Evolutionary conservation across 495 filamentous ascomycete species (phyloP).

Genomic region (Hypoxylon fuscum): DNA sequence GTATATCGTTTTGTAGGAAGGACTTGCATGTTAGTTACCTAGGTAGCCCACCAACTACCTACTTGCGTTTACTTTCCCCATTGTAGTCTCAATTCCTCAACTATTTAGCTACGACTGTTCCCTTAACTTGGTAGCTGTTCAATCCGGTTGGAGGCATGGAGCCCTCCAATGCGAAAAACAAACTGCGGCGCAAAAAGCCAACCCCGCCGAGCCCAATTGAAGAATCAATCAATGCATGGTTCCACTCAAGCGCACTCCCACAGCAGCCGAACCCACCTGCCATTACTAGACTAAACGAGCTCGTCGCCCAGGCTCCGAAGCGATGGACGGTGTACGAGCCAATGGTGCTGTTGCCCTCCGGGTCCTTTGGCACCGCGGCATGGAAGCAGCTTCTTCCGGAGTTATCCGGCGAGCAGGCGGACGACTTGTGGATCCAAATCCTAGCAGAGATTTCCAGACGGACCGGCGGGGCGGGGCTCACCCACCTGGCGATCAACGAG

Average conservation of each 20-base stretch:
- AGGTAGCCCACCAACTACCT: too few relatives aligned
- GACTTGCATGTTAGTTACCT: too few relatives aligned
- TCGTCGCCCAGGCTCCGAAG: conserved; percentile 61
- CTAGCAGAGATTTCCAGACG: conserved; percentile 60
- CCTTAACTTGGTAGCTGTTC: too few relatives aligned
- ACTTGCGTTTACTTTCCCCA: too few relatives aligned
- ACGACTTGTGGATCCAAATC: conserved; percentile 54
- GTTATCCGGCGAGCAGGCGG: conserved; percentile 5
- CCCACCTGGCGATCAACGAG: conserved; percentile 77
- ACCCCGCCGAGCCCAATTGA: conserved; percentile 29
- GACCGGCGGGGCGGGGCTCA: conserved; percentile 53
- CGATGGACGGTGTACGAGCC: conserved; percentile 76
- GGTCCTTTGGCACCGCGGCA: conserved; percentile 60
- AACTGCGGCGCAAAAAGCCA: conserved; percentile 15
- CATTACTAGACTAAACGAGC: conserved; percentile 11
- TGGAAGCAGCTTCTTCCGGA: conserved; percentile 58
- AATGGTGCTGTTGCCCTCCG: conserved; percentile 71
- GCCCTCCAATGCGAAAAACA: neutral
- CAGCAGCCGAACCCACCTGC: neutral
- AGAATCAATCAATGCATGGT: conserved; percentile 37
- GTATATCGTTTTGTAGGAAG: too few relatives aligned
- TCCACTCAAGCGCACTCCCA: conserved; percentile 9
- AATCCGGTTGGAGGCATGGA: conserved; percentile 7
- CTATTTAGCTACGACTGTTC: too few relatives aligned
- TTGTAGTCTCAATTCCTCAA: too few relatives aligned